Percentiles rank a stretch among this genome's conserved stretches.
phyloP scores from a whole-genome alignment of 2,329 filamentous ascomycete genomes.

The Colletotrichum tabaci region DNA sequence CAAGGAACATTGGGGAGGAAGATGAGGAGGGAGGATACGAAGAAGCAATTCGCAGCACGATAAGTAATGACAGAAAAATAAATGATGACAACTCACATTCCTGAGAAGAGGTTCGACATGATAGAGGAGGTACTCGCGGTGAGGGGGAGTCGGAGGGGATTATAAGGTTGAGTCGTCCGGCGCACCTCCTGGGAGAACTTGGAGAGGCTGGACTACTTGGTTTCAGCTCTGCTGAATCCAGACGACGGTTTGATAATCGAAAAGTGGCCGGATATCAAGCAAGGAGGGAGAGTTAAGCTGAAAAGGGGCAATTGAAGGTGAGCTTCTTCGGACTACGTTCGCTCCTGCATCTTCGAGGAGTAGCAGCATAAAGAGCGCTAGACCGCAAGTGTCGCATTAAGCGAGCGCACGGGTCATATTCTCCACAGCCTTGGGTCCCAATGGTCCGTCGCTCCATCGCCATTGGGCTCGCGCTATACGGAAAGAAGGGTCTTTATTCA shows the following conservation, averaged over 20 bases:
- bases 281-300: slow-evolving; percentile 40
- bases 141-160: slow-evolving; percentile 45
- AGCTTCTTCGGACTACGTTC: slow-evolving; percentile 43
- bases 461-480: slow-evolving; percentile 31
- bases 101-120: slow-evolving; percentile 75
- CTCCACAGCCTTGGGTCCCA: slow-evolving; percentile 38
- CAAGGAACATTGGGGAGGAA: not conserved
- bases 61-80: slow-evolving; percentile 35
- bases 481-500: slow-evolving; percentile 32
- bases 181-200: slow-evolving; percentile 29
- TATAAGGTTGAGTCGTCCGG: slow-evolving; percentile 33
- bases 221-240: slow-evolving; percentile 34
- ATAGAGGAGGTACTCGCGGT: slow-evolving; percentile 45
- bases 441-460: slow-evolving; percentile 28
- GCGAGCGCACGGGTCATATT: slow-evolving; percentile 36
- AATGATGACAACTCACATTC: slow-evolving; percentile 67
- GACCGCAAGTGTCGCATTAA: slow-evolving; percentile 40
- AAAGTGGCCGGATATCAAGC: slow-evolving; percentile 39
- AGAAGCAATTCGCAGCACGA: slow-evolving; percentile 25
- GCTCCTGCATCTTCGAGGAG: slow-evolving; percentile 43
- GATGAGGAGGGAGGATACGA: not conserved
- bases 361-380: slow-evolving; percentile 41
- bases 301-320: slow-evolving; percentile 44
- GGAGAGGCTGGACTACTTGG: slow-evolving; percentile 34
- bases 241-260: slow-evolving; percentile 39